A percentile compares a stretch with the other conserved stretches of the same genome.
phyloP scores from a whole-genome alignment of 495 filamentous ascomycete genomes.

The Xylaria telfairii region DNA sequence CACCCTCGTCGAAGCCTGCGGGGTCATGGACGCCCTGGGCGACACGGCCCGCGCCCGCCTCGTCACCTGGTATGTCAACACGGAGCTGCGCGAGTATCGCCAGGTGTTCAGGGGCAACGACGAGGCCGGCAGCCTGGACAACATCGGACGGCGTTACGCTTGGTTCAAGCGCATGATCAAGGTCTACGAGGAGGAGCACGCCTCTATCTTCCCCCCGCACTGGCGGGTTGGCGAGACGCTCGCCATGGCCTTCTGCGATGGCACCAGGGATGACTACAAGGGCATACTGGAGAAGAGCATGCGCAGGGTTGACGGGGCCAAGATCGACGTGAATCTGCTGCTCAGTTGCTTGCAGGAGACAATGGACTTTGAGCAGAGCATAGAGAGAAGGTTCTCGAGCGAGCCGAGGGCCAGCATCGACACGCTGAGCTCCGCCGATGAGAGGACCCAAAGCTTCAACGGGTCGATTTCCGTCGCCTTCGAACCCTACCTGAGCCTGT shows the following conservation, averaged over 20 bases:
- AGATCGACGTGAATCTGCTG: slow-evolving; percentile 88
- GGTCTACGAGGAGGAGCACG: slow-evolving; percentile 94
- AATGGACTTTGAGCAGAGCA: slow-evolving; percentile 91
- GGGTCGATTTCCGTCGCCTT: slow-evolving; percentile 97
- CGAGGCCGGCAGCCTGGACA: slow-evolving; percentile 95
- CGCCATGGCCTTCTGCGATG: slow-evolving; percentile 93
- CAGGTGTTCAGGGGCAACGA: slow-evolving; percentile 96
- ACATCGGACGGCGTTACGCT: slow-evolving; percentile 91
- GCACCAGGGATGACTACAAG: slow-evolving; percentile 93
- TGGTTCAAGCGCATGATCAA: slow-evolving; percentile 98
- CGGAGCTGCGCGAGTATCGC: slow-evolving; percentile 92
- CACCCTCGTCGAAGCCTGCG: slow-evolving; percentile 83
- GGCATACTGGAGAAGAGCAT: slow-evolving; percentile 87
- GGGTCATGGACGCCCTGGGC: slow-evolving; percentile 93
- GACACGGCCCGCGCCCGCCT: slow-evolving; percentile 84
- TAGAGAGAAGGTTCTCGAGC: slow-evolving; percentile 82
- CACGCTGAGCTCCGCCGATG: slow-evolving; percentile 82
- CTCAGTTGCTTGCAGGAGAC: slow-evolving; percentile 95
- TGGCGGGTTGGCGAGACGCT: slow-evolving; percentile 93
- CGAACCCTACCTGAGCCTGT: slow-evolving; percentile 93
- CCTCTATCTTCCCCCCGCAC: slow-evolving; percentile 80
- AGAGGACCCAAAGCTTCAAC: slow-evolving; percentile 78
- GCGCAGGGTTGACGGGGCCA: slow-evolving; percentile 76
- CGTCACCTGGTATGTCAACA: slow-evolving; percentile 97
- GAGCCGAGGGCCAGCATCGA: slow-evolving; percentile 87